A percentile compares a stretch with the other conserved stretches of the same genome.
Evolutionary conservation across 2,329 filamentous ascomycete genomes (phyloP).

Genomic region (Pyrenochaeta sp.): DNA sequence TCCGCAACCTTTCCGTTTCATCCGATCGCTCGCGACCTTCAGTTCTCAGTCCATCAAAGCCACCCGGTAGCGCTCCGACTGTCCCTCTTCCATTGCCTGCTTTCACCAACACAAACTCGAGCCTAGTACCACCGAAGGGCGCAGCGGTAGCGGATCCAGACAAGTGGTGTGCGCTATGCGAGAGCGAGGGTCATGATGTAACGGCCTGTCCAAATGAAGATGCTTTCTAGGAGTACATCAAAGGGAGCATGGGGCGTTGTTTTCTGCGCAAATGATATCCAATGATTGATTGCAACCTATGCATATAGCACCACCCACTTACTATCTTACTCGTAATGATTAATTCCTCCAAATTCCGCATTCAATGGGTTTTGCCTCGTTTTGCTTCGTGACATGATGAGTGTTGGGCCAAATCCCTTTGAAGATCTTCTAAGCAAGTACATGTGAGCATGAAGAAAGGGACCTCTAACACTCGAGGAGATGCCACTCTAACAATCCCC

Average conservation of each 20-base stretch:
- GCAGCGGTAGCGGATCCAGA: slow-evolving; percentile 66
- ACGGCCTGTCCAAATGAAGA: slow-evolving; percentile 95
- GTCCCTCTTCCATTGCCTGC: slow-evolving; percentile 46
- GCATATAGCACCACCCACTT: not conserved
- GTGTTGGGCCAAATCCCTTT: no score
- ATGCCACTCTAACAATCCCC: no score
- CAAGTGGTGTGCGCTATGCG: slow-evolving; percentile 97
- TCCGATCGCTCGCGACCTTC: slow-evolving; percentile 39
- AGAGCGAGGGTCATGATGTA: slow-evolving; percentile 95
- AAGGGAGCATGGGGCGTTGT: not conserved
- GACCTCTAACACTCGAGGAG: no score
- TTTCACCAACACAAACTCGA: slow-evolving; percentile 36
- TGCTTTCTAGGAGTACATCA: slow-evolving; percentile 57
- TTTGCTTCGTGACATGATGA: no score
- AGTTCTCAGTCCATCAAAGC: slow-evolving; percentile 40
- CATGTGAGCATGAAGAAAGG: no score
- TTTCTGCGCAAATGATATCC: not conserved
- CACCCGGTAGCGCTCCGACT: slow-evolving; percentile 46
- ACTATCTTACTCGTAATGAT: not conserved
- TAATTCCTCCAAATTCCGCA: not conserved
- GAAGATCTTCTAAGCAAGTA: no score
- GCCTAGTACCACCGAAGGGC: slow-evolving; percentile 46
- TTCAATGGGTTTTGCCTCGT: no score
- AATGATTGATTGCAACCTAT: not conserved
- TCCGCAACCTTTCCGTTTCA: slow-evolving; percentile 44